Base-by-base conservation (phyloP, 75 land plant genomes). In the Selaginella moellendorffii region DNA sequence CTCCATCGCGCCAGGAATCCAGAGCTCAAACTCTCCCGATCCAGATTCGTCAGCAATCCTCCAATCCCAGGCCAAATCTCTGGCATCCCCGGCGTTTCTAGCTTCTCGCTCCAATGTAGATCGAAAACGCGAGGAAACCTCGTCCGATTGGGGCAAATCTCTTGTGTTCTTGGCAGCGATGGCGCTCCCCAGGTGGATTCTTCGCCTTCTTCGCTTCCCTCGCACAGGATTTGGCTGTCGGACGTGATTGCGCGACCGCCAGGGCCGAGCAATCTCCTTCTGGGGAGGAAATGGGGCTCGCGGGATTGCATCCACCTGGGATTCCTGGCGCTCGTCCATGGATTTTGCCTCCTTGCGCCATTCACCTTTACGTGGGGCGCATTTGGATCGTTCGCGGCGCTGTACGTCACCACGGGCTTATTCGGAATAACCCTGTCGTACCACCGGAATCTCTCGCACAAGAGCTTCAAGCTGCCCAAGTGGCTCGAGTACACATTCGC, bases 401-500 rank as follows among this genome's bases (percentile, higher is more conserved):
- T 82, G 9, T 88, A 82, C 67, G 61, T 79, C 2, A 65, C 74
- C 24, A 88, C 85, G n/a, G 93, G 93, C 0, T 31, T 88, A 61
- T 53, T 88, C 5, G 93, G 93, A 2, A 88, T 85, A 28, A 85
- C 88, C 0, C 77, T 85, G 17, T 88, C 89, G 0, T 88, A 66
- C 67, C 93, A 85, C 54, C 63, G 89, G 27, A 74, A 88, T 42
- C 75, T 87, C 31, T 85, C 88, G 2, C 92, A 87, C 61, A 68
- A 74, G 68, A 84, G 85, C 65, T 87, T 84, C 68, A 78, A 71
- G 66, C 68, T 87, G 1, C 85, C 88, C 28, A 87, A 85, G 69
- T 87, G 85, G 88, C 62, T 87, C 23, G 92, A 84, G 69, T 87
- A 85, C 53, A 46, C 76, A 0, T 87, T 82, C 64, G 89, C 93